Base-by-base conservation (phyloP, 208 protist genomes). In the Wallacemonas sp. region DNA sequence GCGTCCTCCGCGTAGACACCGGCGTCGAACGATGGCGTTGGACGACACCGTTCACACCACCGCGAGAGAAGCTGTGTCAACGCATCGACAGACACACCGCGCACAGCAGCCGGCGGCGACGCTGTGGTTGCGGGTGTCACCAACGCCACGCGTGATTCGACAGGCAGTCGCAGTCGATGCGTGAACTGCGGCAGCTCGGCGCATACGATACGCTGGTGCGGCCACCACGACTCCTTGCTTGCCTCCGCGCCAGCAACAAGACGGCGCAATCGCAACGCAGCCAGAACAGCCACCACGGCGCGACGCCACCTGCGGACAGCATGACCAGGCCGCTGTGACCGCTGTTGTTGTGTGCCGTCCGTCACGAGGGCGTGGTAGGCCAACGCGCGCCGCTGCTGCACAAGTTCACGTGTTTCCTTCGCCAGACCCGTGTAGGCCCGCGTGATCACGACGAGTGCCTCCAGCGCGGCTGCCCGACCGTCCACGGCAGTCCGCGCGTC, bases 351-450 rank as follows among this genome's bases (percentile, higher is more conserved):
- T 14, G 36, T 14, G 43, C 4, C 17, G 17, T 47, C 43, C 17
- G 4, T 6, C 6, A 47, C 43, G 23, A 72, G 46, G 34, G 75
- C 41, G 21, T 73, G 73, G n/a, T 54, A 74, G n/a, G 43, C 38
- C 9, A 87, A 43, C 2, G 81, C 81, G 32, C 32, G 63, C 16
- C 81, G 77, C 43, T 88, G 77, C 54, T 79, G 72, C 30, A 72
- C 23, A 61, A 84, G 74, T 44, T 88, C 81, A 6, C 66, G 68
- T 14, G 62, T 54, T 19, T 88, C 81, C 41, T 70, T 68, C 49
- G 64, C 61, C 8, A 75, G 39, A 19, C 81, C 81, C 8, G 74
- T 74, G 54, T 80, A 72, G 21, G 72, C 77, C 29, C 81, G 76
- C 16, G 75, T 41, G 6, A 72, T 30, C 9, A 84, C 34, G 29